Conservation (phyloP, 768 basidiomycete species). For the Dioszegia hungarica region DNA sequence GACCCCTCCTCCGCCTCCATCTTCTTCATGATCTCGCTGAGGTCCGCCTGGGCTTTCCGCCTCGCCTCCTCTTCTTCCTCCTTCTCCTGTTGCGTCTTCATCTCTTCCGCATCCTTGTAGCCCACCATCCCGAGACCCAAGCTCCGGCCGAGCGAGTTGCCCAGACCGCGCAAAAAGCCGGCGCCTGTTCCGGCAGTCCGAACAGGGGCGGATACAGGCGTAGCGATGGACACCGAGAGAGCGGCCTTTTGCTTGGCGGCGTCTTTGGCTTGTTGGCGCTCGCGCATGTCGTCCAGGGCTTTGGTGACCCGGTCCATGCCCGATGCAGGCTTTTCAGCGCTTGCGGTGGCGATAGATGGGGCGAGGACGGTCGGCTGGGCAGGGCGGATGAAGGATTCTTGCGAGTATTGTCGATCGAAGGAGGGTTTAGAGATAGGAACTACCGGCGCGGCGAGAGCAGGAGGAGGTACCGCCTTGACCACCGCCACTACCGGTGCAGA, state of each 20-base stretch:
- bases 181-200: constrained; percentile 18
- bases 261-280: constrained; percentile 28
- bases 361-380: neutral
- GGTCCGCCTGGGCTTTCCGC: constrained; percentile 22
- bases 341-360: neutral
- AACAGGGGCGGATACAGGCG: constrained; percentile 1
- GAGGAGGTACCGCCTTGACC: neutral
- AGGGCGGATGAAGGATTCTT: neutral
- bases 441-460: neutral
- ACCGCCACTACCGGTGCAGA: too few species aligned
- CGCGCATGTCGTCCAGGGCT: constrained; percentile 34
- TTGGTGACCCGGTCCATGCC: constrained; percentile 33
- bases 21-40: constrained; percentile 22
- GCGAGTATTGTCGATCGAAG: constrained; percentile 2
- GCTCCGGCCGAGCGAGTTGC: constrained; percentile 21
- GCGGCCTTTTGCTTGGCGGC: constrained; percentile 22
- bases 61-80: constrained; percentile 21
- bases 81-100: constrained; percentile 19
- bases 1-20: constrained; percentile 22
- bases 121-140: constrained; percentile 20
- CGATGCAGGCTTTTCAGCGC: constrained; percentile 10
- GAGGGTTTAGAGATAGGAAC: neutral
- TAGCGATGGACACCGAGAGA: constrained; percentile 7
- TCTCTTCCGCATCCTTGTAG: constrained; percentile 20
- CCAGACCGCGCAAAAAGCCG: constrained; percentile 37